Evolutionary conservation across 2,329 filamentous ascomycete genomes (phyloP), one percentile per base, ranked within the genome.

Genomic region (Calonectria honghensis): DNA sequence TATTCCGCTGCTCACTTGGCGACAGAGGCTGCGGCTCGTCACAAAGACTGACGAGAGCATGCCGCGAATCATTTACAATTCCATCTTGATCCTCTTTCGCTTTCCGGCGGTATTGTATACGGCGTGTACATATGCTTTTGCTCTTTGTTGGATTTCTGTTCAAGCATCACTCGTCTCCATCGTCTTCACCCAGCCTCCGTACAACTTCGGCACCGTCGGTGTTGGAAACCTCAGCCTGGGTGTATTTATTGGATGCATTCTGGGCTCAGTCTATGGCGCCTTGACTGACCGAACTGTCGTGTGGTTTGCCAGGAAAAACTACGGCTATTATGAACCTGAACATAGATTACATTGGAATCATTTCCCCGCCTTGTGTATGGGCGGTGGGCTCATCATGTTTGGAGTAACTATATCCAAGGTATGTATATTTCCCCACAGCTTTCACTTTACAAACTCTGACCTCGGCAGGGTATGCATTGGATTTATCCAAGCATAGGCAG

Each of bases 261-360:
- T 87, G 4, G 86, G 85, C 0, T 77, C 80, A 0, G 11, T 85
- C 0, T 85, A 86, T 52, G 78, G 84, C 1, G 78, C 81, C 1
- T 20, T 87, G 1, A 81, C 82, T 0, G 86, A 88, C 70, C 79
- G 80, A 71, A 83, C 81, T 0, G 84, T 86, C 50, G 37, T 84
- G 6, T 81, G 79, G 68, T 81, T 85, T 29, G 80, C 86, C 0
- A 79, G 81, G 14, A 78, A 82, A 1, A 86, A 87, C 16, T 78
- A 81, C 1, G 86, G 85, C 1, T 82, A 85, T 32, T 87, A 85
- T 61, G 86, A 87, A 72, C 86, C 86, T 0, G 86, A 88, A 71
- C 87, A 87, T 81, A 79, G 86, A 2, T 77, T 87, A 3, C 85
- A 81, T 24, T 24, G 75, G 2, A 57, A 76, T n/a, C 73, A 76